Base-by-base conservation (phyloP, 2,329 filamentous ascomycete genomes). In the Plectosphaerella cucumerina region DNA sequence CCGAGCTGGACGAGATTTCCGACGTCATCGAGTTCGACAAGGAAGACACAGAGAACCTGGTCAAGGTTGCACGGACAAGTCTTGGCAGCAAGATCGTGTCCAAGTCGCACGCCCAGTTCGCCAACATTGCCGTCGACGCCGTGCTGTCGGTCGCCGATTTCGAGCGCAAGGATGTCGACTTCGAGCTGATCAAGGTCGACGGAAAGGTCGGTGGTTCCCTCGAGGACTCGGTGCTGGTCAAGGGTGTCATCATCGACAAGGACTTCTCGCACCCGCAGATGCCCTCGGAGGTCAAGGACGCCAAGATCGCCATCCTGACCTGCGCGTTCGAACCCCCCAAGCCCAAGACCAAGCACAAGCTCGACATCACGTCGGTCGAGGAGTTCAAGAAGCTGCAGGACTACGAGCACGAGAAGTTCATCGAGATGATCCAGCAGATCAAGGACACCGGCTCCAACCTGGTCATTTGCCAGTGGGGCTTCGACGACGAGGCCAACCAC, bases 201-300 rank as follows among this genome's bases (percentile, higher is more conserved):
- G 93, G 94, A 63, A 99, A 99, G 78, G 91, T 97, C 34, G 94
- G 94, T 61, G 94, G 95, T 53, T 75, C 93, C 23, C 81, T 99
- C 17, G 93, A 97, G 71, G 94, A 99, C 71, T 89, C 92, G 6
- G 75, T 97, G 26, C 84, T 99, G 42, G 93, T 99, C 61, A 95
- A 97, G 76, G 94, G 94, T 69, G 94, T 99, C 59, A 96, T 99
- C 69, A 83, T 99, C 70, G 94, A 99, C 82, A 99, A 99, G 78
- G 95, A 99, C 75, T 99, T 99, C 72, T 97, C 94, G 34, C 94
- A 99, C 71, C 94, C 94, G 12, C 94, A 99, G 75, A 99, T 99
- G 94, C 94, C 94, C 11, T 89, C 88, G 47, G 91, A 97, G 72
- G 93, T 99, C 58, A 82, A 79, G 62, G 91, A 99, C 72, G 95